A percentile compares a stretch with the other conserved stretches of the same genome.
These are phyloP conservation scores for Colletotrichum aenigma DNA, from an alignment of 2,329 filamentous ascomycete genomes.

Conservation along the genomic window DNA sequence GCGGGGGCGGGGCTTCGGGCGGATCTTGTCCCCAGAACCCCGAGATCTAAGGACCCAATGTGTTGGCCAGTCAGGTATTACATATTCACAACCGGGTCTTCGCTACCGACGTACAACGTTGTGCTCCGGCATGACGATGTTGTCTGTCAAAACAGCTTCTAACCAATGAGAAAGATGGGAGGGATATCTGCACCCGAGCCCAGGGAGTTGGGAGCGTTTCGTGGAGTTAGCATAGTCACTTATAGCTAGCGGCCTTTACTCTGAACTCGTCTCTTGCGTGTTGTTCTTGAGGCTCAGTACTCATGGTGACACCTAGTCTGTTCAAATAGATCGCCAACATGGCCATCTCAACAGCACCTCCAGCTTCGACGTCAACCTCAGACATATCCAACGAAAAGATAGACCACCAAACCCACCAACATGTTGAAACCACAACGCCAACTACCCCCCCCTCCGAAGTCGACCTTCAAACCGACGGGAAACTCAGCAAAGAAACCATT, in stretches of 20 bases:
- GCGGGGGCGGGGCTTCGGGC: neutral
- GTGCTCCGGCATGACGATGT: neutral
- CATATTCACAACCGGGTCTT: neutral
- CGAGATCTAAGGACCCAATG: neutral
- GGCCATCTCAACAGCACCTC: neutral
- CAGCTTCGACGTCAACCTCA: neutral
- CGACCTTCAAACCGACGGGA: neutral
- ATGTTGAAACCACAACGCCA: neutral
- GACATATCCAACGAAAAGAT: neutral
- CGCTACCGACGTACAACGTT: neutral
- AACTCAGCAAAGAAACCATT: neutral
- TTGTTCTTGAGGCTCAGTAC: neutral
- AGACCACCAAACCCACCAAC: neutral
- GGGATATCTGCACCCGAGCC: neutral
- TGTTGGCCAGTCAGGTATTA: neutral
- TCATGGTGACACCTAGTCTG: neutral
- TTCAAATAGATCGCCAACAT: neutral
- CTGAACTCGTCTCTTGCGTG: neutral
- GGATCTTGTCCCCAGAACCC: neutral
- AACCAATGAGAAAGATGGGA: neutral
- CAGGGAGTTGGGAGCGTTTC: neutral
- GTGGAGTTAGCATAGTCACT: neutral
- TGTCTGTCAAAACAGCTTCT: neutral
- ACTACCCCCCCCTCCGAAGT: neutral
- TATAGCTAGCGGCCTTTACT: neutral